phyloP scores from a whole-genome alignment of 805 yeast species.

The Myxozyma mucilagina region DNA sequence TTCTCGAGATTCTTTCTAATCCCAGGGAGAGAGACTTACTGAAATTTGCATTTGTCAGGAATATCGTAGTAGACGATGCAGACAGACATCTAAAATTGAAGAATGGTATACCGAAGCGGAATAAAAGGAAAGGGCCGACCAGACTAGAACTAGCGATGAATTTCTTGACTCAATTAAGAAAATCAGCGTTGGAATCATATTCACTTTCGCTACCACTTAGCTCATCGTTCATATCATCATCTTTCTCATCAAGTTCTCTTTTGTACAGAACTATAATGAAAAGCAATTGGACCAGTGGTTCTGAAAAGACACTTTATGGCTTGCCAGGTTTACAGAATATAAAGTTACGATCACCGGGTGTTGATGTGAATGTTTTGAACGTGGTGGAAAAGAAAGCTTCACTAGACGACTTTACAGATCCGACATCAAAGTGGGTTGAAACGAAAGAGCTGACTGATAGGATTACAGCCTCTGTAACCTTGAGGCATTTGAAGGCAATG shows the following conservation, averaged over 20 bases:
- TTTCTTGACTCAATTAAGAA: slow-evolving; percentile 2
- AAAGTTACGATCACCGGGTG: background rate
- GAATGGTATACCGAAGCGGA: background rate
- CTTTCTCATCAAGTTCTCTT: background rate
- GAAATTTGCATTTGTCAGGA: slow-evolving; percentile 22
- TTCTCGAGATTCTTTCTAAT: slow-evolving; percentile 45
- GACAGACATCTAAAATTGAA: slow-evolving; percentile 20
- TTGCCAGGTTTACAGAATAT: background rate
- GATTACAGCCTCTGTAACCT: slow-evolving; percentile 6
- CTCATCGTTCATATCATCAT: slow-evolving; percentile 9
- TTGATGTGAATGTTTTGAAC: background rate
- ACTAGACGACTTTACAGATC: background rate
- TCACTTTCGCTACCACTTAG: slow-evolving; percentile 15
- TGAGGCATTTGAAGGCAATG: slow-evolving; percentile 3
- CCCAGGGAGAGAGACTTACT: slow-evolving; percentile 7
- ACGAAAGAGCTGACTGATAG: background rate
- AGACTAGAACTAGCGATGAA: slow-evolving; percentile 9
- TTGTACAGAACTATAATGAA: background rate
- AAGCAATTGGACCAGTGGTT: background rate
- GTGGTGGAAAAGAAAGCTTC: background rate
- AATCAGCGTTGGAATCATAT: slow-evolving; percentile 4
- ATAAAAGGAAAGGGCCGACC: background rate
- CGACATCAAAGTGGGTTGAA: background rate
- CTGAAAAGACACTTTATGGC: slow-evolving; percentile 1
- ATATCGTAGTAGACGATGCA: slow-evolving; percentile 33